Evolutionary conservation across 805 yeast species (phyloP), one percentile per base, ranked within the genome.

Genomic region (Barnettozyma pratensis): DNA sequence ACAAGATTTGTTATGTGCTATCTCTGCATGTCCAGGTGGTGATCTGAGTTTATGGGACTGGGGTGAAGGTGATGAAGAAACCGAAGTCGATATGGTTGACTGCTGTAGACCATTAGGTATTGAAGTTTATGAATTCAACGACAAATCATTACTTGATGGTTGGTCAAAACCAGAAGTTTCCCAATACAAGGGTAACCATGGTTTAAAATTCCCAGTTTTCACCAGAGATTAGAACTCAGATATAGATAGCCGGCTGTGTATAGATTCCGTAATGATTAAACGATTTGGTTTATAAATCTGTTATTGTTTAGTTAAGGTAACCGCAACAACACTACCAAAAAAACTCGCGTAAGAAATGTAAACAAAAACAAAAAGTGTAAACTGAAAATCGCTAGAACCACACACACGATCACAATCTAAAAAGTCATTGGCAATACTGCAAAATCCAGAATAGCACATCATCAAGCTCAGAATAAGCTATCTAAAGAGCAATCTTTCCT

Each of bases 11-110:
- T 64, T 82, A 44, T 78, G 83, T 54, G 87, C 87, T 7, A 73
- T 82, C 42, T 74, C 80, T 47, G 81, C 86, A 7, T 82, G 86
- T 61, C 87, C 86, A 4, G 87, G 87, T 44, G 87, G 87, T 30
- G 87, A 81, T 62, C 66, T 81, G 50, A 77, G 83, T 30, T 69
- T 72, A 45, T 82, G 87, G 87, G 85, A 80, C 42, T 82, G 87
- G 87, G 86, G 86, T 48, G 85, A 79, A 61, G 74, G 75, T 46
- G 73, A 67, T 37, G 72, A 70, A 28, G 69, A 67, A 30, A 72
- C 67, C 9, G 64, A 62, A 19, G 74, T 68, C 38, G 78, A 76
- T 51, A 81, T 81, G 85, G 70, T 74, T 35, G 79, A 75, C 47
- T 76, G 81, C 57, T 81, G 87, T 57, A 68, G 86, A 57, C 84